Percentiles rank a stretch among this genome's conserved stretches.
Conservation (phyloP, 1,284 basidiomycete genomes). For the Irpex sp. region DNA sequence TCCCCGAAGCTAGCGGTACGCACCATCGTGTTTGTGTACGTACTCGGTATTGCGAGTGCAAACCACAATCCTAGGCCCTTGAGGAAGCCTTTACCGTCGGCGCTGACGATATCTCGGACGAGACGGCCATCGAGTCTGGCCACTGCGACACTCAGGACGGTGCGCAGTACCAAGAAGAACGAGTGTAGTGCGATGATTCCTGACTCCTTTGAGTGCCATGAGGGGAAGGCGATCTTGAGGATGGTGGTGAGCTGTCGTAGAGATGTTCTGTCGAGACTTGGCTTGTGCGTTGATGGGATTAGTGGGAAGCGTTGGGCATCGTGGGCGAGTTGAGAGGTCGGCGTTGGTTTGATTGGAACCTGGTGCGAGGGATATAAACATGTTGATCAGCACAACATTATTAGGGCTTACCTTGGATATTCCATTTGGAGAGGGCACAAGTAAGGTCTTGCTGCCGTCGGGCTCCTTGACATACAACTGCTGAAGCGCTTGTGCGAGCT, state of each 20-base stretch:
- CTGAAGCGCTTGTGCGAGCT: constrained; percentile 47
- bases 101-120: constrained; percentile 86
- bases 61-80: constrained; percentile 89
- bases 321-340: constrained; percentile 37
- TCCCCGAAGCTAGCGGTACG: constrained; percentile 9
- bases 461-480: constrained; percentile 51
- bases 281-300: constrained; percentile 46
- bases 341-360: constrained; percentile 38
- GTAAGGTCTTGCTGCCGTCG: constrained; percentile 58
- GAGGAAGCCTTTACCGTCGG: constrained; percentile 83
- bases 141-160: constrained; percentile 84
- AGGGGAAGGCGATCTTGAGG: constrained; percentile 74
- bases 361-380: too few relatives aligned
- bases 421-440: constrained; percentile 63
- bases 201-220: constrained; percentile 72
- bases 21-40: constrained; percentile 95
- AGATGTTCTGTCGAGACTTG: constrained; percentile 78
- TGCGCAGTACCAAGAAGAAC: constrained; percentile 84
- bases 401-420: constrained; percentile 50
- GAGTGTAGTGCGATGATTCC: constrained; percentile 80
- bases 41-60: constrained; percentile 85
- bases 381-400: too few relatives aligned
- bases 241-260: constrained; percentile 78
- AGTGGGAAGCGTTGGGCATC: constrained; percentile 56
- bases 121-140: constrained; percentile 89